Evolutionary conservation across 139 green algal genomes (phyloP), one percentile per base, ranked within the genome.

Genomic region (Edaphochlamys debaryana): DNA sequence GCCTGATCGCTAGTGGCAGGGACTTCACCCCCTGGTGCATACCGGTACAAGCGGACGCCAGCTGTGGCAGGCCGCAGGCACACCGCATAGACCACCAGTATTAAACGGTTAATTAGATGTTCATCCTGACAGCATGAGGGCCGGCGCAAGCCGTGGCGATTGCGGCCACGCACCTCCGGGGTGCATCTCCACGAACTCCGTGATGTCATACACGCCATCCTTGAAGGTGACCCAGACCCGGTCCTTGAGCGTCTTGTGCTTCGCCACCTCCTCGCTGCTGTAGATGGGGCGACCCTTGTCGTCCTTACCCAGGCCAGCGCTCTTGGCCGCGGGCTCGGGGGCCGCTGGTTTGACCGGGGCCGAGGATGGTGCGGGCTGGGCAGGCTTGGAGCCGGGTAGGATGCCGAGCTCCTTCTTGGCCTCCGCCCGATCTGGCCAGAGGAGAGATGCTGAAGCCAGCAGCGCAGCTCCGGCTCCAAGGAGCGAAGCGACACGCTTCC

Each of bases 151-250:
- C n/a, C n/a, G n/a, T n/a, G n/a, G n/a, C n/a, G n/a, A n/a, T n/a
- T n/a, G n/a, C n/a, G n/a, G n/a, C n/a, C n/a, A n/a, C 73, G 19
- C 75, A 85, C 79, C 67, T 60, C 40, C 75, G 0, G 75, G 78
- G 56, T 85, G 68, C 64, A 64, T 75, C 63, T 81, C 75, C 4
- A 81, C 62, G 25, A 81, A 81, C 60, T 80, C 88, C 17, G 92
- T 97, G 36, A 98, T 91, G 82, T 98, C 95, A 69, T 98, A 98
- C 37, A 98, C 95, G 6, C 93, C 76, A 0, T 85, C 78, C 67
- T 80, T 94, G 88, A 94, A 96, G 0, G 94, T 98, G 8, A 98
- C 95, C 95, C 95, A 98, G 36, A 98, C 91, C 40, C 95, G 67
- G 17, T 74, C 58, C 34, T 94, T 85, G 13, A 83, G 85, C 42